Base-by-base conservation (phyloP, 108 stramenopile species). In the Fragilariopsis cylindrus region DNA sequence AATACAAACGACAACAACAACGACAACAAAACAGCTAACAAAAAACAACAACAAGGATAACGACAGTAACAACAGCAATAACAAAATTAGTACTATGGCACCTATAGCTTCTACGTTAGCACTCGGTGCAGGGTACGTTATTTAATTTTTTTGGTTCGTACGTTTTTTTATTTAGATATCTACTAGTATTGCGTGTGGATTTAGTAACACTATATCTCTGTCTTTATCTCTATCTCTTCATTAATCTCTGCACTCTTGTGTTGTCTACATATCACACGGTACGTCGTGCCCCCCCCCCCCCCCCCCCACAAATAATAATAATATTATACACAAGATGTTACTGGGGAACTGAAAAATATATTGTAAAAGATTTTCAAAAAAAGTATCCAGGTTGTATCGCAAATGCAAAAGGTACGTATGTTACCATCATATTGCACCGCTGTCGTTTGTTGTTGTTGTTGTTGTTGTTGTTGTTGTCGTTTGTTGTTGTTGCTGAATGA, bases 261-360 rank as follows among this genome's bases (percentile, higher is more conserved):
- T 18, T 57, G 0, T 30, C 30, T 30, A 30, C 30, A 30, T 30
- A 30, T 30, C 30, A 30, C 21, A 19, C 19, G 19, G 19, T 19
- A 19, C 19, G 0, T 19, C 19, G 19, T 19, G 19, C 19, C n/a
- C n/a, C n/a, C n/a, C n/a, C n/a, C n/a, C n/a, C n/a, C n/a, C n/a
- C n/a, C n/a, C n/a, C n/a, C n/a, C n/a, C 1, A 21, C 21, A 30
- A 30, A 30, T 2, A 30, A 30, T 30, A 30, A 30, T 30, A 30
- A 30, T 30, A 21, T 78, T 89, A 18, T 85, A 85, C 7, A 85
- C 84, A 21, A 87, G 90, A 3, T 92, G 90, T 58, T 92, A 89
- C 73, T 92, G 90, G 90, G 90, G 90, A 8, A 92, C 90, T 1
- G 90, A 92, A 69, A 92, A 92, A 66, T 92, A 75, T 72, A 74